Base-by-base conservation (phyloP, 345 rosid species). In the Eucalyptus guilfoylei region DNA sequence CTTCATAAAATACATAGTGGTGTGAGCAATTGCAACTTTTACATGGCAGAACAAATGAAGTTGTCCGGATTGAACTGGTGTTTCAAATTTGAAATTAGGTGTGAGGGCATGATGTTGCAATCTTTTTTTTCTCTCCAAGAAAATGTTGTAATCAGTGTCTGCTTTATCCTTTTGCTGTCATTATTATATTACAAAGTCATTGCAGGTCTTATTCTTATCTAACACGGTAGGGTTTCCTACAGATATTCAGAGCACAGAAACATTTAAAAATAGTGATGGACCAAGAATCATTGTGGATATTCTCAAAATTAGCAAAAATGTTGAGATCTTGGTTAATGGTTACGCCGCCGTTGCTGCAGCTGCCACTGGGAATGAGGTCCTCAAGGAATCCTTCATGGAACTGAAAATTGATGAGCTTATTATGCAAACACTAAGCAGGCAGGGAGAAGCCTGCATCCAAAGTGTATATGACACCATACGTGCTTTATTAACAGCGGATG, bases 281-380 rank as follows among this genome's bases (percentile, higher is more conserved):
- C 96, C 97, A n/a, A 86, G 48, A 47, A 88, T 95, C n/a, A 90
- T 98, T 83, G 88, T 94, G 81, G 86, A 89, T 83, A 92, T 95
- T 44, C 89, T 98, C 17, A 93, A 90, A 88, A 93, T 93, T 37
- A 90, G 87, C 89, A 90, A 88, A 64, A 95, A 92, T 92, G 87
- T 92, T 28, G 96, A 93, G 72, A 87, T 91, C 19, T 88, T 96
- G 92, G 92, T 93, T 88, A 87, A 92, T 86, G 96, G 97, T 88
- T 97, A 96, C 90, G 92, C 94, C 11, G 93, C 94, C 89, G 95
- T 97, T 92, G 94, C 98, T 86, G 95, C 94, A 24, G 96, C 97
- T 49, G 94, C 98, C 62, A 95, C 98, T 49, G 95, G 96, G 49
- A 98, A 98, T 88, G 99, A 98, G 92, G 93, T 98, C 54, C 94